Evolutionary conservation across 352 stramenopile species (phyloP).

Genomic region (Pythium folliculosum): DNA sequence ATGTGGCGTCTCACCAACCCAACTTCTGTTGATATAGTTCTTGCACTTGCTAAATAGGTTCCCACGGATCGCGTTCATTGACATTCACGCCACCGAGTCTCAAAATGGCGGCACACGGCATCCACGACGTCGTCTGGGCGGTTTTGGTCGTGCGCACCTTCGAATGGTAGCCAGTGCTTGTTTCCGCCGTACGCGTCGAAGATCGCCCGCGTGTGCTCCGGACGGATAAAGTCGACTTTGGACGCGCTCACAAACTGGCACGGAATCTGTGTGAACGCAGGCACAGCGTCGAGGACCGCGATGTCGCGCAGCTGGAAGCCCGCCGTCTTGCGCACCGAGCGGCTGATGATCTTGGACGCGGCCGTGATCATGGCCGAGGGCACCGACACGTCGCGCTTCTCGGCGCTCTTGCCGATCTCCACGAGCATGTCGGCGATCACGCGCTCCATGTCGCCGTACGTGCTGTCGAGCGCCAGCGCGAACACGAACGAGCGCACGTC

Average conservation of each 20-base stretch:
- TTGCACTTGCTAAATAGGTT: constrained; percentile 19
- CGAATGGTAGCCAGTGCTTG: constrained; percentile 61
- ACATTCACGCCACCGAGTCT: constrained; percentile 10
- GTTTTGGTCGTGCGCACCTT: constrained; percentile 64
- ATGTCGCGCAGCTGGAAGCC: constrained; percentile 62
- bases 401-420: constrained; percentile 68
- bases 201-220: constrained; percentile 52
- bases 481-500: constrained; percentile 46
- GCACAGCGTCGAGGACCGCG: constrained; percentile 44
- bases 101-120: constrained; percentile 26
- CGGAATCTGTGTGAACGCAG: constrained; percentile 39
- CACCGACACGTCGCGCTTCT: constrained; percentile 70
- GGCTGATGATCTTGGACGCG: constrained; percentile 66
- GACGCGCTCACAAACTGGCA: constrained; percentile 71
- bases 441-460: constrained; percentile 76
- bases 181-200: constrained; percentile 58
- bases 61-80: neutral
- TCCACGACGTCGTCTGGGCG: constrained; percentile 51
- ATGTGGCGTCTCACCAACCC: neutral
- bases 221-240: constrained; percentile 77
- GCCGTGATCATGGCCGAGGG: constrained; percentile 62
- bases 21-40: neutral
- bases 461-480: constrained; percentile 57
- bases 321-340: constrained; percentile 64
- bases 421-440: constrained; percentile 75